These are phyloP conservation scores for Lepidium campestre DNA, from an alignment of 441 rosid species.

Conservation along the genomic window DNA sequence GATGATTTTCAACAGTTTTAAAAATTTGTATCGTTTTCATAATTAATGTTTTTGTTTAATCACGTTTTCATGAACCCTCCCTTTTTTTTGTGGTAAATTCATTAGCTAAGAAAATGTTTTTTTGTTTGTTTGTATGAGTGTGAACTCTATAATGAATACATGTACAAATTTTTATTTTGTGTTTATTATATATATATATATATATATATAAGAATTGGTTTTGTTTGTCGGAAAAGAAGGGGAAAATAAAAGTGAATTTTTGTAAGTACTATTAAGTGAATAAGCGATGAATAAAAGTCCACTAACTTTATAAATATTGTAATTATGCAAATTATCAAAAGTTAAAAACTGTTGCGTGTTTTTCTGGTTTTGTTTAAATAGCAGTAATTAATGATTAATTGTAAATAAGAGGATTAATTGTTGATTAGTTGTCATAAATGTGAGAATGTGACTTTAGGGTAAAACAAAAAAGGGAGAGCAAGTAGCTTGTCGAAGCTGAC, in stretches of 20 bases:
- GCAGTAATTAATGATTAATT: neutral
- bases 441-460: slow-evolving; percentile 7
- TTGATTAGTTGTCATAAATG: slow-evolving; percentile 11
- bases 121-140: neutral
- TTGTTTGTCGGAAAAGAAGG: slow-evolving; percentile 28
- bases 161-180: slow-evolving; percentile 21
- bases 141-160: slow-evolving; percentile 24
- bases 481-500: slow-evolving; percentile 17
- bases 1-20: slow-evolving; percentile 12
- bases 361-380: too few relatives aligned
- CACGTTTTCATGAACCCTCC: neutral
- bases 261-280: neutral
- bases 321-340: slow-evolving; percentile 13
- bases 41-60: slow-evolving; percentile 4
- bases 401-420: neutral
- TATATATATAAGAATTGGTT: neutral
- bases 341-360: neutral
- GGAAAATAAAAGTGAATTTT: neutral
- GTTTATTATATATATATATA: too few relatives aligned
- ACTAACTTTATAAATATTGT: slow-evolving; percentile 12
- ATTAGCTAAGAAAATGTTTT: neutral
- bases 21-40: neutral
- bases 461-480: neutral
- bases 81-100: neutral
- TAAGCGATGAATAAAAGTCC: slow-evolving; percentile 11